A percentile compares a stretch with the other conserved stretches of the same genome.
Conservation (phyloP, 192 early-diverging fungal species). For the Entomortierella lignicola region DNA sequence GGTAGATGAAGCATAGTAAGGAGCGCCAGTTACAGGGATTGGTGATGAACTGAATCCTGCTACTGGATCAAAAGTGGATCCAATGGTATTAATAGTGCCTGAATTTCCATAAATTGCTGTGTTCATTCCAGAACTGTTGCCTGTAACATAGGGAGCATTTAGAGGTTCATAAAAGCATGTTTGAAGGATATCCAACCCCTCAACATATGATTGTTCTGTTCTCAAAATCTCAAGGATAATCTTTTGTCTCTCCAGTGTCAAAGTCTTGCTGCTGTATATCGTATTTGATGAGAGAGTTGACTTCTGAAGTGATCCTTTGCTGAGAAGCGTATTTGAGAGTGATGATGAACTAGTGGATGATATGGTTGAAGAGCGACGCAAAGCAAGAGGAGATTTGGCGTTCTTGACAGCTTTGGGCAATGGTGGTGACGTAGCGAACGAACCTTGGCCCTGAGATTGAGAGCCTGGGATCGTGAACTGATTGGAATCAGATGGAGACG, state of each 20-base stretch:
- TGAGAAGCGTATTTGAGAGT: slow-evolving; percentile 14
- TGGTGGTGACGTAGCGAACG: slow-evolving; percentile 1
- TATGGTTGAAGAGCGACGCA: slow-evolving; percentile 29
- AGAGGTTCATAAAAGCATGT: slow-evolving; percentile 41
- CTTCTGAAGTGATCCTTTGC: slow-evolving; percentile 29
- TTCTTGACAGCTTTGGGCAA: slow-evolving; percentile 24
- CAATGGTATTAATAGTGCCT: slow-evolving; percentile 7
- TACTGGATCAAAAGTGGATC: slow-evolving; percentile 4
- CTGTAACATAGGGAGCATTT: slow-evolving; percentile 19
- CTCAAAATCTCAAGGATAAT: slow-evolving; percentile 84
- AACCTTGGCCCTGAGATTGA: background rate
- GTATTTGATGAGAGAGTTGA: slow-evolving; percentile 21
- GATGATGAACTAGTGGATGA: slow-evolving; percentile 22
- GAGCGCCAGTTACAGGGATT: slow-evolving; percentile 2
- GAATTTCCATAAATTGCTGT: slow-evolving; percentile 16
- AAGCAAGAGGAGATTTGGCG: slow-evolving; percentile 36
- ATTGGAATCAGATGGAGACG: background rate
- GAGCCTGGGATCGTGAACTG: background rate
- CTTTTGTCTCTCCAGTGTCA: slow-evolving; percentile 62
- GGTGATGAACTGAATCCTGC: background rate
- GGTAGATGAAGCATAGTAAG: slow-evolving; percentile 34
- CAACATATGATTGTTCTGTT: slow-evolving; percentile 90
- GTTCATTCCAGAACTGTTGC: slow-evolving; percentile 28
- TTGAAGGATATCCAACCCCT: slow-evolving; percentile 76
- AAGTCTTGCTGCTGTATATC: slow-evolving; percentile 25